phyloP scores from a whole-genome alignment of 2,329 filamentous ascomycete species.

The Blumeria graminis region DNA sequence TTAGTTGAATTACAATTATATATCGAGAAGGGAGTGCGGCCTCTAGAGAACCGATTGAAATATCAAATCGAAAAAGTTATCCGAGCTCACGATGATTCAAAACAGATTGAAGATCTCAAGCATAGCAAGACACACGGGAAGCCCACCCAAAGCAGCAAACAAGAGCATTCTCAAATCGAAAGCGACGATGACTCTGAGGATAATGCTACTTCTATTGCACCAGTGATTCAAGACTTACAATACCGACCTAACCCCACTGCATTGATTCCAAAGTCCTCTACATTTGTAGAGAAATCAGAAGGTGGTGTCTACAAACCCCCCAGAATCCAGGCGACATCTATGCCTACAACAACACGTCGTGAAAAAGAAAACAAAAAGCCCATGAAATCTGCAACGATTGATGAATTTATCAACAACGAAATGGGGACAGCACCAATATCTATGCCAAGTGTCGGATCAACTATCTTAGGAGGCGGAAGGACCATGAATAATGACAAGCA shows the following conservation, averaged over 20 bases:
- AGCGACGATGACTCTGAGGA: slow-evolving; percentile 15
- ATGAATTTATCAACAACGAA: slow-evolving; percentile 77
- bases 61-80: slow-evolving; percentile 94
- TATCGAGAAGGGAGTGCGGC: slow-evolving; percentile 75
- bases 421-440: slow-evolving; percentile 60
- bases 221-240: slow-evolving; percentile 30
- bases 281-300: slow-evolving; percentile 15
- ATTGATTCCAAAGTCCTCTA: slow-evolving; percentile 13
- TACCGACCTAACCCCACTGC: slow-evolving; percentile 35
- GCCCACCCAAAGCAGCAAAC: slow-evolving; percentile 4
- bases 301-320: slow-evolving; percentile 74
- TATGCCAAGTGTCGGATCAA: slow-evolving; percentile 78
- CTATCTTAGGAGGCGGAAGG: slow-evolving; percentile 56
- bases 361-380: slow-evolving; percentile 35
- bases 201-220: slow-evolving; percentile 8
- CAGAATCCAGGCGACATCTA: slow-evolving; percentile 62
- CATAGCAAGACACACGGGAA: slow-evolving; percentile 4
- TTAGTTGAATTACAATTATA: slow-evolving; percentile 82
- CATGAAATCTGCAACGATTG: slow-evolving; percentile 59
- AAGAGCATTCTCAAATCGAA: slow-evolving; percentile 15
- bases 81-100: slow-evolving; percentile 50
- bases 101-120: slow-evolving; percentile 18
- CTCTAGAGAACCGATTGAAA: slow-evolving; percentile 69
- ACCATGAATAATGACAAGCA: slow-evolving; percentile 56
- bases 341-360: slow-evolving; percentile 33